phyloP scores from a whole-genome alignment of 176 grass and related monocot genomes.

The Lolium rigidum region DNA sequence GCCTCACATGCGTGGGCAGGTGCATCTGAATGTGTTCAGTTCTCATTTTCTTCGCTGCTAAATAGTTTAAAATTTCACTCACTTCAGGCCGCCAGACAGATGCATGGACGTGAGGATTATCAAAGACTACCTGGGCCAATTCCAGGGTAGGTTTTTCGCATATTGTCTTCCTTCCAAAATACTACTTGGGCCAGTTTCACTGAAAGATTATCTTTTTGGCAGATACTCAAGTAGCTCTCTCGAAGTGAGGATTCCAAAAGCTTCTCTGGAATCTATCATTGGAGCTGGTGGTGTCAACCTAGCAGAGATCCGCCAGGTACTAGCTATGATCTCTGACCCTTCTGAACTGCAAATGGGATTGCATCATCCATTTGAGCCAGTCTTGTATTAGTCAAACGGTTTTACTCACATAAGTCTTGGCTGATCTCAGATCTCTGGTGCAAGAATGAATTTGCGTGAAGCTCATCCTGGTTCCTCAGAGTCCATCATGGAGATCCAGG shows the following conservation, averaged over 20 bases:
- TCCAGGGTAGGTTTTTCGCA: conserved; percentile 51
- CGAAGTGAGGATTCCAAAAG: conserved; percentile 68
- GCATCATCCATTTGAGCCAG: not conserved
- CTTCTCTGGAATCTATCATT: conserved; percentile 56
- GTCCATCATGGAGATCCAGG: conserved; percentile 68
- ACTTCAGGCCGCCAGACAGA: conserved; percentile 60
- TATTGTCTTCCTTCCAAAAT: conserved; percentile 8
- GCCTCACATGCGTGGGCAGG: not conserved
- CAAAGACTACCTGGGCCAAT: conserved; percentile 34
- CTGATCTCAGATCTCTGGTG: conserved; percentile 64
- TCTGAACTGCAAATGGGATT: conserved; percentile 5
- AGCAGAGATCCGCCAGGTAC: conserved; percentile 77
- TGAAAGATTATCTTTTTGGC: conserved; percentile 40
- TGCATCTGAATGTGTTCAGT: conserved; percentile 15
- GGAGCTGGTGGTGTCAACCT: conserved; percentile 74
- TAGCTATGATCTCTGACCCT: conserved; percentile 21
- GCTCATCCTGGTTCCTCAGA: conserved; percentile 51
- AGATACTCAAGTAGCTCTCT: conserved; percentile 63
- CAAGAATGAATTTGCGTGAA: conserved; percentile 64
- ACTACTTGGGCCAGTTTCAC: not conserved
- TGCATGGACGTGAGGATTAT: conserved; percentile 61
- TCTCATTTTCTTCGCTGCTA: conserved; percentile 19
- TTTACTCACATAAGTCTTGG: conserved; percentile 33
- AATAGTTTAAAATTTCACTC: conserved; percentile 42
- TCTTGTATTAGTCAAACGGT: not conserved